Conservation (phyloP, 2,329 filamentous ascomycete genomes). For the Fusarium cicatricum region DNA sequence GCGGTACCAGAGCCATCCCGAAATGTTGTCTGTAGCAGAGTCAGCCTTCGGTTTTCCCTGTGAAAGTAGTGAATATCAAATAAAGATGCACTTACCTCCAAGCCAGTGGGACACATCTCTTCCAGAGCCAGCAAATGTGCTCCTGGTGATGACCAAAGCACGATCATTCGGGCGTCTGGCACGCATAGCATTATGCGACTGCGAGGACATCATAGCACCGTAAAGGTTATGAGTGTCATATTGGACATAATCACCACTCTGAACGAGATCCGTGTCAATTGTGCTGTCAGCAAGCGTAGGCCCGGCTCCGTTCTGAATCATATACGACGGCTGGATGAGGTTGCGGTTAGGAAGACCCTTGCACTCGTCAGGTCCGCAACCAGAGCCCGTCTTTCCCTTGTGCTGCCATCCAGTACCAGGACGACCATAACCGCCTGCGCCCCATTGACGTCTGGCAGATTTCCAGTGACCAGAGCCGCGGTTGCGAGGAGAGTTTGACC, state of each 20-base stretch:
- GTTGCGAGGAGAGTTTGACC: background rate
- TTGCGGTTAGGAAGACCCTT: conserved; percentile 38
- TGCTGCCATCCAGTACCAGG: conserved; percentile 27
- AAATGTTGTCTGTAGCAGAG: conserved; percentile 43
- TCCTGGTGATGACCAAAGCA: conserved; percentile 77
- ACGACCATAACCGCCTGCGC: conserved; percentile 20
- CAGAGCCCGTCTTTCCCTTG: conserved; percentile 32
- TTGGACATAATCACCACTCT: conserved; percentile 31
- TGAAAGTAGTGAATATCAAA: background rate
- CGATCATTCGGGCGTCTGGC: conserved; percentile 68
- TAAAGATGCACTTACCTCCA: conserved; percentile 44
- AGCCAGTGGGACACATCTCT: conserved; percentile 69
- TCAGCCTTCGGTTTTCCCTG: background rate
- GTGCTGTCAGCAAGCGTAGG: conserved; percentile 36
- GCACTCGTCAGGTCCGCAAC: conserved; percentile 33
- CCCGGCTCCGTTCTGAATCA: conserved; percentile 40
- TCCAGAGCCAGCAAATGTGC: conserved; percentile 78
- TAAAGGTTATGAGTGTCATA: conserved; percentile 79
- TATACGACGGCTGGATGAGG: conserved; percentile 36
- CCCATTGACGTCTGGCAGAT: conserved; percentile 17
- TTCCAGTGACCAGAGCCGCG: conserved; percentile 25
- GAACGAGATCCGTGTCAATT: conserved; percentile 37
- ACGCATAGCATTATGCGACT: conserved; percentile 71
- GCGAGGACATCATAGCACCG: conserved; percentile 77
- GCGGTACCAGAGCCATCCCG: conserved; percentile 65